Conservation (phyloP, 176 grass and related monocot species). For the Phragmites australis region DNA sequence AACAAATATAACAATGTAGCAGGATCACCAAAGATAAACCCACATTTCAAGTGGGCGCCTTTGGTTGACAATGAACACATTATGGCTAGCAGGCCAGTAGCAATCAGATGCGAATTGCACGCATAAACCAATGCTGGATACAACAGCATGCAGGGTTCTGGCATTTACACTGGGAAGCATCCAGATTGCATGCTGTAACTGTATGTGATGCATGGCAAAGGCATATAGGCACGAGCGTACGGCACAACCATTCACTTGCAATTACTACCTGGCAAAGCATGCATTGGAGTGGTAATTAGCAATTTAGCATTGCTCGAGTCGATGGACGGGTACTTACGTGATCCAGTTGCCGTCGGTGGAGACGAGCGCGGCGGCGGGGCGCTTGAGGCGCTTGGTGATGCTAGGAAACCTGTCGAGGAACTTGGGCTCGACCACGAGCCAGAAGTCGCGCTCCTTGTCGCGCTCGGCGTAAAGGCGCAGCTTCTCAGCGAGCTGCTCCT, state of each 20-base stretch:
- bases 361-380: slow-evolving; percentile 80
- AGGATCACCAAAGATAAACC: not conserved
- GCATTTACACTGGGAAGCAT: slow-evolving; percentile 16
- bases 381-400: slow-evolving; percentile 75
- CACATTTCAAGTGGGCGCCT: not conserved
- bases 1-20: not conserved
- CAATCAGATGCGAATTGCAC: not conserved
- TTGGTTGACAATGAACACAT: not conserved
- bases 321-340: slow-evolving; percentile 51
- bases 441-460: slow-evolving; percentile 77
- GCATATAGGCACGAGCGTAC: not conserved
- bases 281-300: not conserved
- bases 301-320: not conserved
- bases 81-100: not conserved
- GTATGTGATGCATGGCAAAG: not conserved
- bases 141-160: not conserved
- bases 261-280: not conserved
- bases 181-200: not conserved
- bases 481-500: slow-evolving; percentile 78
- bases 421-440: slow-evolving; percentile 91
- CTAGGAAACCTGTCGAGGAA: slow-evolving; percentile 80
- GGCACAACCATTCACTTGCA: not conserved
- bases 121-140: not conserved
- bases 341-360: slow-evolving; percentile 90
- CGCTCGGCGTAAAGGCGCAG: slow-evolving; percentile 69